A percentile compares a stretch with the other conserved stretches of the same genome.
phyloP scores from a whole-genome alignment of 164 flowering plant species.

The Sedum album region DNA sequence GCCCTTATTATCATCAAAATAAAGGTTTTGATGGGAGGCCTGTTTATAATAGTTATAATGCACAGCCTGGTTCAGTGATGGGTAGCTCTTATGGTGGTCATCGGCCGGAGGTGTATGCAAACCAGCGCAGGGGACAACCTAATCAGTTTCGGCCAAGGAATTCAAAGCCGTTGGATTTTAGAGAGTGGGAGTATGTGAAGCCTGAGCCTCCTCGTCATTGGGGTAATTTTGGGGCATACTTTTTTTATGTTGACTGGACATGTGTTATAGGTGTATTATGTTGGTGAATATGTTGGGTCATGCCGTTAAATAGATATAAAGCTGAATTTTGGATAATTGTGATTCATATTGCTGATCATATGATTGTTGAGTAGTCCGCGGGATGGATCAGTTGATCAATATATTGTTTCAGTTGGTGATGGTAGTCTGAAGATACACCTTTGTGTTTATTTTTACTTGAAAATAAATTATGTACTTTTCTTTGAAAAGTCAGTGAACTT shows the following conservation, averaged over 20 bases:
- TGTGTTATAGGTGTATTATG: background rate
- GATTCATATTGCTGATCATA: no score
- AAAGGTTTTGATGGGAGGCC: conserved; percentile 10
- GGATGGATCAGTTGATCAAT: background rate
- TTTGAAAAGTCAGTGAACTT: background rate
- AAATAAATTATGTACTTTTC: no score
- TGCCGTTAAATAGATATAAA: no score
- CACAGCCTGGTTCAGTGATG: background rate
- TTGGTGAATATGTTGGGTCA: no score
- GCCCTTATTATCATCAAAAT: conserved; percentile 10
- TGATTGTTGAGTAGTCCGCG: background rate
- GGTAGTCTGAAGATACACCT: background rate
- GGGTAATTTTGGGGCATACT: conserved; percentile 22
- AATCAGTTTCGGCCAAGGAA: conserved; percentile 19
- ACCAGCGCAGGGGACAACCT: conserved; percentile 17
- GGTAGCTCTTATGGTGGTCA: conserved; percentile 1
- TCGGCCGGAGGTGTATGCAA: conserved; percentile 15
- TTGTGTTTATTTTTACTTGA: background rate
- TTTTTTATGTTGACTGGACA: background rate
- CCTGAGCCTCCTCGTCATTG: conserved; percentile 27
- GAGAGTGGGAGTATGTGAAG: conserved; percentile 47
- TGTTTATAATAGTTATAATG: conserved; percentile 9
- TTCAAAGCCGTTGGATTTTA: conserved; percentile 27
- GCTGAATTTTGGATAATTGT: no score
- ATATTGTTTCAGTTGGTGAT: background rate